Percentiles rank a stretch among this genome's conserved stretches.
These are phyloP conservation scores for Acanthamoeba lenticulata DNA, from an alignment of 208 protist genomes.

Conservation along the genomic window DNA sequence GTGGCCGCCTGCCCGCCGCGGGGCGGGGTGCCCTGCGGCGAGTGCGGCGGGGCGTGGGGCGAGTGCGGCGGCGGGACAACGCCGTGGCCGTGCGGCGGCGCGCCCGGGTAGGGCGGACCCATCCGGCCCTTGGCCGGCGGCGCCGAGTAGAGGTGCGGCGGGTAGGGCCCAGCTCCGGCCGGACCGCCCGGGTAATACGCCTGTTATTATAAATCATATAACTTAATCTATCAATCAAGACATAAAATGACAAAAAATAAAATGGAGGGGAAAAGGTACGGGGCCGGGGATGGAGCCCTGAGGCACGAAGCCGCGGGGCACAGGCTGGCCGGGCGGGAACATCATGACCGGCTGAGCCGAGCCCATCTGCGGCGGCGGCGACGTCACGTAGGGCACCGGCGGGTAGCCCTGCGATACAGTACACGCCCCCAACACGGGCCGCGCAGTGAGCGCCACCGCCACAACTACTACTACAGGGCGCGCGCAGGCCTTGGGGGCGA, in stretches of 20 bases:
- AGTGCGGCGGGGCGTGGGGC: background rate
- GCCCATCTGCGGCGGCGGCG: background rate
- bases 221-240: too few species aligned
- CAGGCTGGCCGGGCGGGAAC: background rate
- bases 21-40: background rate
- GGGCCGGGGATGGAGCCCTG: background rate
- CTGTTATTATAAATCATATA: too few species aligned
- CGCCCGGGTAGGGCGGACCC: background rate
- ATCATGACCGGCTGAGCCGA: background rate
- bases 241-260: too few species aligned
- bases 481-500: background rate
- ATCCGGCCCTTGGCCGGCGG: background rate
- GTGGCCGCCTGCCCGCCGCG: background rate
- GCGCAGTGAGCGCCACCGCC: too few species aligned
- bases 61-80: background rate
- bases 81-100: background rate
- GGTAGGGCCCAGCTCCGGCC: background rate
- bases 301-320: background rate
- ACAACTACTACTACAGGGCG: too few species aligned
- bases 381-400: background rate
- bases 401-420: background rate
- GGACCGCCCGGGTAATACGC: background rate
- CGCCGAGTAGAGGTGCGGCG: background rate
- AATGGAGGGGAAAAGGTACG: background rate
- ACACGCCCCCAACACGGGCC: too few species aligned